Percentiles rank a stretch among this genome's conserved stretches.
These are phyloP conservation scores for Spergularia marina DNA, from an alignment of 148 eudicot genomes.

Conservation along the genomic window DNA sequence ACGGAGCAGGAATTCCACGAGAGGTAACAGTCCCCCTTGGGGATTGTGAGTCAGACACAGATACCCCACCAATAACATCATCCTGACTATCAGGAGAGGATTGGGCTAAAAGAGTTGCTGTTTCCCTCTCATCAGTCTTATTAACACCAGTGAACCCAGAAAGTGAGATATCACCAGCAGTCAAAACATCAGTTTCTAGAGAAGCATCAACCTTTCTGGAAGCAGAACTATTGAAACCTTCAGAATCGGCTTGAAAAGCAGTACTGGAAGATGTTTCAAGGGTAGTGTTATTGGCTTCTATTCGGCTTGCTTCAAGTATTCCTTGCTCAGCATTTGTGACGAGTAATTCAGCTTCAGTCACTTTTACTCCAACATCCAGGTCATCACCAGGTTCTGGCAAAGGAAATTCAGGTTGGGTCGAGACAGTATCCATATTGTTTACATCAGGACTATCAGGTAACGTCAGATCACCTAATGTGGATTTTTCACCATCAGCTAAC, in stretches of 20 bases:
- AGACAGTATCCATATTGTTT: constrained; percentile 30
- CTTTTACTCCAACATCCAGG: constrained; percentile 24
- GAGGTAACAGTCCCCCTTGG: constrained; percentile 39
- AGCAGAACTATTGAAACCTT: constrained; percentile 26
- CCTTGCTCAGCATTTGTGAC: constrained; percentile 13
- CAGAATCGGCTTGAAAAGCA: constrained; percentile 23
- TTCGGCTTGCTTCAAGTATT: background rate
- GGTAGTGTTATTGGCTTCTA: background rate
- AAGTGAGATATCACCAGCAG: constrained; percentile 24
- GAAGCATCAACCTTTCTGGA: constrained; percentile 26
- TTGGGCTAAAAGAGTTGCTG: constrained; percentile 33
- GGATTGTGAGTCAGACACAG: constrained; percentile 39
- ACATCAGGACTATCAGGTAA: constrained; percentile 11
- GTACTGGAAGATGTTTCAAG: constrained; percentile 21
- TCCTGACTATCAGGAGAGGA: constrained; percentile 37
- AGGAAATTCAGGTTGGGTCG: constrained; percentile 30
- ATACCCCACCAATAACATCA: constrained; percentile 32
- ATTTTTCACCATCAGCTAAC: constrained; percentile 30
- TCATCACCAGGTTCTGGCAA: constrained; percentile 35
- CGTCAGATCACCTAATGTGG: constrained; percentile 28
- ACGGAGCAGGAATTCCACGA: constrained; percentile 90
- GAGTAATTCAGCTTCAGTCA: constrained; percentile 29
- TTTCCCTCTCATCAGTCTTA: constrained; percentile 29
- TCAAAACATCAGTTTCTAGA: constrained; percentile 31
- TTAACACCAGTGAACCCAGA: constrained; percentile 24